Base-by-base conservation (phyloP, 1,139 yeast species). In the Candida freyschussii region DNA sequence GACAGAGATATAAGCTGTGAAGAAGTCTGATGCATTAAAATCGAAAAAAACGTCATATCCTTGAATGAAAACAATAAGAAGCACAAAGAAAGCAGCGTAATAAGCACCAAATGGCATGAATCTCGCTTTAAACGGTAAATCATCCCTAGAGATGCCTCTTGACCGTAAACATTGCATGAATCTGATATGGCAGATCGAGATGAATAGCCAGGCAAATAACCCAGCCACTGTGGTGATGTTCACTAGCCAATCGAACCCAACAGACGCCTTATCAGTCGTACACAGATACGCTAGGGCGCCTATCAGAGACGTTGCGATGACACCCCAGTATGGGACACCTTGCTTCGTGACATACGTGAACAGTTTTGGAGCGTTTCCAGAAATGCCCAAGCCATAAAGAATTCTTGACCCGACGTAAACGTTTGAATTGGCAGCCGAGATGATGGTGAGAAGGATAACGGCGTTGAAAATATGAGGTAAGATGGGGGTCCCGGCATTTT, bases 361-460 rank as follows among this genome's bases (percentile, higher is more conserved):
- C 39, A 67, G 44, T 39, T 59, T 66, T 32, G 89, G 91, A 8
- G 84, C 86, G 37, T 72, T 68, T 10, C 72, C 69, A 24, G 75
- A 69, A 41, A 66, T 64, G 11, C 84, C 81, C 55, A 83, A 64
- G 15, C 83, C 81, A 51, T 71, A 79, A 37, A 83, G 56, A 32
- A 79, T 68, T 61, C 94, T 70, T 4, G 93, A 81, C 24, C 87
- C 87, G 48, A 81, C 75, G 57, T 83, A 83, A 30, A 83, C 69
- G 54, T 80, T 78, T n/a, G 89, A 78, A 61, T 82, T 83, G 50
- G 82, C 93, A 16, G 93, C 94, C 8, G 89, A 79, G 33, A 80
- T 65, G 44, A 82, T 74, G 17, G 93, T 78, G 22, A 71, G 52
- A 30, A 81, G 59, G 44, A 83, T 77, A 28, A 82, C 81, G 15